Evolutionary conservation across 23 red algal genomes (phyloP), one percentile per base, ranked within the genome.

Genomic region (Chondrus crispus): DNA sequence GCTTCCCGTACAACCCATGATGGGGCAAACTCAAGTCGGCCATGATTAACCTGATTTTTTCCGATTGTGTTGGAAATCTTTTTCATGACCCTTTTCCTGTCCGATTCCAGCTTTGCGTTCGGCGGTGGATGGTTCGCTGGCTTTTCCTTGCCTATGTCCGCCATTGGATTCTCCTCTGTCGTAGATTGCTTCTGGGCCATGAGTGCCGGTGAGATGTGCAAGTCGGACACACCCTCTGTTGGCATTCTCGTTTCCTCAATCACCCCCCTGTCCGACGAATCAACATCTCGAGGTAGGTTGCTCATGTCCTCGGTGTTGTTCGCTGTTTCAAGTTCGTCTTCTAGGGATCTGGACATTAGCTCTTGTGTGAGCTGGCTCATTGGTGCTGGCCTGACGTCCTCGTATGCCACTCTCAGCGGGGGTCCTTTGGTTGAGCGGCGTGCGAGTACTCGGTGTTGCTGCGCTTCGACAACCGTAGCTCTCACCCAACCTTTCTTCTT

Each of bases 1-100:
- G 84, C 84, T 3, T 88, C 47, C n/a, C 46, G 4, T 29, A 71
- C 40, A 68, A 88, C 74, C 84, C 84, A 88, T 46, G 84, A 46
- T 42, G 84, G 84, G 24, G 84, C 68, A 16, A 52, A 75, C 1
- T 40, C 44, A 18, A 88, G 20, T 20, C 36, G 2, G 16, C 62
- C 7, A 35, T 43, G 44, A 18, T 13, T 53, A 26, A 88, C 84
- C 33, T 88, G 84, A 36, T 63, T 58, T 1, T 40, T 46, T 40
- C 84, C 84, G 18, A 88, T 73, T 41, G 42, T 42, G 24, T 29
- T 42, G 36, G 70, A 46, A 22, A 88, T 74, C 8, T 75, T 16
- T 53, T 71, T 22, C 1, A 88, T 1, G 19, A 88, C 44, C 30
- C 22, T 24, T n/a, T 88, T 39, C 54, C 58, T 35, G 84, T 47